Percentiles rank a stretch among this genome's conserved stretches.
phyloP scores from a whole-genome alignment of 2,329 filamentous ascomycete species.

The Chaetomium strumarium region DNA sequence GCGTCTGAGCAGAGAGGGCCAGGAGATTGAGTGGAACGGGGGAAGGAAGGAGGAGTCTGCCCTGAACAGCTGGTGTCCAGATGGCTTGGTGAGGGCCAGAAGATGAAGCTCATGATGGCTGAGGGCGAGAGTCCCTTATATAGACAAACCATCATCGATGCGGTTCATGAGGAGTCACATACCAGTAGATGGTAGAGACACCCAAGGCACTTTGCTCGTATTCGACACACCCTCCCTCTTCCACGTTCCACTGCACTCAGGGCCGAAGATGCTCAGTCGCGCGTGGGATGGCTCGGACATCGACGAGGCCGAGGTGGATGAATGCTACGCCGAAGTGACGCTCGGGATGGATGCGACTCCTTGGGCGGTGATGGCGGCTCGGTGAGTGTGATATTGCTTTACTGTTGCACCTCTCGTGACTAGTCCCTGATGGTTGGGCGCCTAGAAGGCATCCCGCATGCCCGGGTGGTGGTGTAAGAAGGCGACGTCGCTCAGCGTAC shows the following conservation, averaged over 20 bases:
- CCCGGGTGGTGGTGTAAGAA: slow-evolving; percentile 7
- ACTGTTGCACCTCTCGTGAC: background rate
- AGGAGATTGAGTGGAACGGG: background rate
- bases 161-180: background rate
- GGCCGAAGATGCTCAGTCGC: background rate
- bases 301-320: slow-evolving; percentile 4
- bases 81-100: slow-evolving; percentile 4
- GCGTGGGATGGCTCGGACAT: background rate
- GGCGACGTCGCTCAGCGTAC: background rate
- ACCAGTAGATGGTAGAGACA: background rate
- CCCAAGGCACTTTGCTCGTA: background rate
- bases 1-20: background rate
- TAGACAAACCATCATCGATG: background rate
- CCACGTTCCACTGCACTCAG: background rate
- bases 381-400: background rate
- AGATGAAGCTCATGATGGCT: background rate
- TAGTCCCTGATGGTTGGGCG: background rate
- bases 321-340: background rate
- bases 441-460: background rate
- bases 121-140: background rate
- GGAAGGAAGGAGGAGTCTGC: background rate
- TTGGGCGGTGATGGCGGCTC: background rate
- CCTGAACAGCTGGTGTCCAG: slow-evolving; percentile 1
- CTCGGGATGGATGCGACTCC: background rate
- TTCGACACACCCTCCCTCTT: background rate